Base-by-base conservation (phyloP, 164 flowering plant genomes). In the Sextonia rubra region DNA sequence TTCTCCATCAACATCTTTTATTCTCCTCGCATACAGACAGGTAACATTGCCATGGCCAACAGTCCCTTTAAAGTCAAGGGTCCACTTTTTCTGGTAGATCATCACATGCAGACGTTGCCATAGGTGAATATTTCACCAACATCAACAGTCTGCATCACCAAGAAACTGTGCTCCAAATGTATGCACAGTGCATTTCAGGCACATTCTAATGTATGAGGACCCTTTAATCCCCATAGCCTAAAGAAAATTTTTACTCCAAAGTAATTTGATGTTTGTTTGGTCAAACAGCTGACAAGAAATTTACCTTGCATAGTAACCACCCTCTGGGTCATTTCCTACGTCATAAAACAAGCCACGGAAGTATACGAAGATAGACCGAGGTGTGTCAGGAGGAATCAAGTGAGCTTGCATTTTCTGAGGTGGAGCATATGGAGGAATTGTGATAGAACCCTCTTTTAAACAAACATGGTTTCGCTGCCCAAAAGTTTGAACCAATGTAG, bases 251-350 rank as follows among this genome's bases (percentile, higher is more conserved):
- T 32, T 37, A 37, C 12, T 18, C 9, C 12, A 2, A 37, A 62
- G 29, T 23, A 15, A 25, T 2, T 23, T 62, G 26, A 62, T 62
- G 32, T 62, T 62, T 2, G 29, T 62, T 25, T 62, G 26, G 32
- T 23, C 14, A 14, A 25, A 62, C 14, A 62, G 27, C 65, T 62
- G 5, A 23, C 27, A 23, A 25, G 65, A 62, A 62, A 14, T 20
- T 2, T 87, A 94, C 98, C 98, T 91, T 66, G 99, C 99, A 79
- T 94, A 94, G 72, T 94, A 94, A 76, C 99, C 99, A 73, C 97
- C 97, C 82, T 94, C 97, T 11, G 97, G 99, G 73, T 94, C 97
- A 79, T 94, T 94, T 58, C 88, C 90, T 0, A 92, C 95, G 72
- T 94, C 99, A 79, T 91, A 92, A 82, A 94, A 94, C 80, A 94